Evolutionary conservation across 495 filamentous ascomycete genomes (phyloP), one percentile per base, ranked within the genome.

Genomic region (Trichoderma asperelloides): DNA sequence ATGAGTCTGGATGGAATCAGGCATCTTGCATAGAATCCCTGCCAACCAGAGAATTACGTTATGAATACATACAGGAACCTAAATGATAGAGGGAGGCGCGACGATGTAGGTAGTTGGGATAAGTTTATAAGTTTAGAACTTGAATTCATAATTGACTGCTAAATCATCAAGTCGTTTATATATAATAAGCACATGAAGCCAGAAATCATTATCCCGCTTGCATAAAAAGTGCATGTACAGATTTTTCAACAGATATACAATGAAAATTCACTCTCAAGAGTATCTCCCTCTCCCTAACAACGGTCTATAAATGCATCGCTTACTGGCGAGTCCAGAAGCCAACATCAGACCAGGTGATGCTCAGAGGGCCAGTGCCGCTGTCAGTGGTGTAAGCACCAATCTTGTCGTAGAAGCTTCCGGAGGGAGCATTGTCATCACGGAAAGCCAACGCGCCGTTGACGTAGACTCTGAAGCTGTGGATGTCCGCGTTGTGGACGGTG

Each of bases 371-470:
- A 23, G 30, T 23, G 25, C 63, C 63, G 63, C 63, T 64, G 16
- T 64, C 40, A 45, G 63, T 64, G n/a, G 33, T 64, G 25, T 64
- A 64, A 18, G 63, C 63, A 30, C 63, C 63, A n/a, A 40, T 12
- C 63, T 64, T 64, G 63, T 64, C 63, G 30, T 64, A 64, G 63
- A 64, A 64, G 63, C 63, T 41, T 12, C 63, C 63, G 63, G 30
- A 13, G 30, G 63, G 63, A 13, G 63, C 33, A 18, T 64, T 45
- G 63, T 60, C 55, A 16, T 64, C 33, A 25, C 40, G 63, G 21
- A 64, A 23, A 21, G 63, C 63, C 33, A 23, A 25, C 15, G 30
- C 18, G 63, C 63, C 63, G 63, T 64, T 64, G 30, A 64, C 40
- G 25, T 64, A 64, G 63, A 64, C 63, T 3, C 37, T 18, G 37